phyloP scores from a whole-genome alignment of 2,329 filamentous ascomycete genomes.

The Monosporascus cannonballus region DNA sequence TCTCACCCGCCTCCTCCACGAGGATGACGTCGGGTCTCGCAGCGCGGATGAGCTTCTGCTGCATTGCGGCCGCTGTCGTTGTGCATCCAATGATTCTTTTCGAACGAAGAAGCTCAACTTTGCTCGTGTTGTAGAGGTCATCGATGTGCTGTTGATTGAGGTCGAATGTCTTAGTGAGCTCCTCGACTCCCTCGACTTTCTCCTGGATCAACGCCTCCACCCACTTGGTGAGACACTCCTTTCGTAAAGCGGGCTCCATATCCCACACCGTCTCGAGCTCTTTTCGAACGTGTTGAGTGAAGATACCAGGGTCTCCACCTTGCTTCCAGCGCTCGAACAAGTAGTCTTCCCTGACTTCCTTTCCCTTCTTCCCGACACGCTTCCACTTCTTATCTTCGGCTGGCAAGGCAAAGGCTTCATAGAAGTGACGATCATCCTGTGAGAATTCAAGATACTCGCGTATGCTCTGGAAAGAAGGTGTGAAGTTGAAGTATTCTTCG shows the following conservation, averaged over 20 bases:
- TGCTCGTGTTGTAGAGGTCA: slow-evolving; percentile 34
- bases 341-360: slow-evolving; percentile 36
- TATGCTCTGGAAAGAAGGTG: slow-evolving; percentile 21
- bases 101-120: slow-evolving; percentile 33
- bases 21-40: slow-evolving; percentile 53
- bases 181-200: slow-evolving; percentile 32
- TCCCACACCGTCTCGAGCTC: slow-evolving; percentile 41
- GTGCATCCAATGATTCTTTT: slow-evolving; percentile 62
- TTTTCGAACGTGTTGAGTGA: slow-evolving; percentile 20
- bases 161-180: slow-evolving; percentile 33
- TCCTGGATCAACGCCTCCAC: slow-evolving; percentile 39
- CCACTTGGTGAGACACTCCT: slow-evolving; percentile 34
- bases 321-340: slow-evolving; percentile 48
- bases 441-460: slow-evolving; percentile 41
- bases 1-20: slow-evolving; percentile 58
- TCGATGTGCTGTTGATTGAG: slow-evolving; percentile 31
- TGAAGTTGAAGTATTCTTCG: slow-evolving; percentile 6
- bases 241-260: slow-evolving; percentile 24
- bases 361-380: slow-evolving; percentile 38
- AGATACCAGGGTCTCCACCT: slow-evolving; percentile 38
- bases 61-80: slow-evolving; percentile 61
- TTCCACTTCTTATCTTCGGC: slow-evolving; percentile 36
- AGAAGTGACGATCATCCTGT: slow-evolving; percentile 41
- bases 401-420: slow-evolving; percentile 48
- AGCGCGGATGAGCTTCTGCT: slow-evolving; percentile 43